Percentiles rank a stretch among this genome's conserved stretches.
These are phyloP conservation scores for Apiospora aurea DNA, from an alignment of 2,329 filamentous ascomycete species.

Conservation along the genomic window DNA sequence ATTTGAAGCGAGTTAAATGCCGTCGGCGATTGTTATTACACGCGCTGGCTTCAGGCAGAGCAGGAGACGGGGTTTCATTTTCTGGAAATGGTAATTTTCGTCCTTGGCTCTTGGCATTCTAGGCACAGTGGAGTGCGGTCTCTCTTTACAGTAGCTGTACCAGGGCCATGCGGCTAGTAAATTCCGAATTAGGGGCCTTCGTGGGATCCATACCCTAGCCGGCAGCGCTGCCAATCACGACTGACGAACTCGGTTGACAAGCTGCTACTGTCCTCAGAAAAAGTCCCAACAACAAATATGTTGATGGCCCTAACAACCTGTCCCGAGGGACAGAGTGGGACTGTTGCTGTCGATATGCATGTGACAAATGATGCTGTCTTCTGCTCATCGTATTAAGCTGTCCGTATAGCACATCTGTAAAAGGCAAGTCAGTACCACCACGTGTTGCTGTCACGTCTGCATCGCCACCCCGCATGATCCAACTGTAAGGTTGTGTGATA, in stretches of 20 bases:
- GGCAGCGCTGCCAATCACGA: not conserved
- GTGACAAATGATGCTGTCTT: not conserved
- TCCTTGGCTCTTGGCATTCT: not conserved
- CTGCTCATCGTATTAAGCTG: not conserved
- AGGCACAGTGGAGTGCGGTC: not conserved
- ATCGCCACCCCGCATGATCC: not conserved
- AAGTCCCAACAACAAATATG: conserved; percentile 3
- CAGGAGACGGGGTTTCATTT: not conserved
- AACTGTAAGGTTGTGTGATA: not conserved
- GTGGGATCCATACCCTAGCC: not conserved
- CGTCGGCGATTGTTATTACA: not conserved
- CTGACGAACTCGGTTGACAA: not conserved
- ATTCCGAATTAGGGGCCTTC: not conserved
- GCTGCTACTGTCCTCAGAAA: not conserved
- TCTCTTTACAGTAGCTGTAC: not conserved
- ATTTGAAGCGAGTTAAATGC: not conserved
- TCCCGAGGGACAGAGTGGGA: conserved; percentile 11
- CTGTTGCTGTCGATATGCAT: not conserved
- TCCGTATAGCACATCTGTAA: not conserved
- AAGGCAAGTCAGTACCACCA: not conserved
- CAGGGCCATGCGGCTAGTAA: not conserved
- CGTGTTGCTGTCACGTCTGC: not conserved
- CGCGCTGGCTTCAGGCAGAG: not conserved
- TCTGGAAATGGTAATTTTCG: not conserved
- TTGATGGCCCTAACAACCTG: not conserved